Percentiles rank a stretch among this genome's conserved stretches.
Evolutionary conservation across 805 yeast genomes (phyloP).

Genomic region (Schwanniomyces yamadae): DNA sequence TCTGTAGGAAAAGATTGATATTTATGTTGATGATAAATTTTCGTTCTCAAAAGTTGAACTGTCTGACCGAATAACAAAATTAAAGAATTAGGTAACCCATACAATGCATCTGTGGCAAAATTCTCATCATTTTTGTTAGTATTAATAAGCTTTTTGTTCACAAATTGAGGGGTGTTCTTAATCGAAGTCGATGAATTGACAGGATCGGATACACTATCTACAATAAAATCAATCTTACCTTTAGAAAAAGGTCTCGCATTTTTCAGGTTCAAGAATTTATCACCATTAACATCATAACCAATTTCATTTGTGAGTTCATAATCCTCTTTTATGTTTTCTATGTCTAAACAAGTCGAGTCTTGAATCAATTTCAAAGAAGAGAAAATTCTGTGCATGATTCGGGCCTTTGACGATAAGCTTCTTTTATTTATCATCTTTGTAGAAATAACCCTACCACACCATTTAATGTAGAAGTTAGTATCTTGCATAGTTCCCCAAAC

Average conservation of each 20-base stretch:
- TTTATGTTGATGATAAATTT: slow-evolving; percentile 49
- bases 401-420: slow-evolving; percentile 71
- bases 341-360: slow-evolving; percentile 61
- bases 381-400: slow-evolving; percentile 73
- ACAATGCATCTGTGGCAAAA: slow-evolving; percentile 74
- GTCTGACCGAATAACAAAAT: slow-evolving; percentile 71
- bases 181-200: slow-evolving; percentile 2
- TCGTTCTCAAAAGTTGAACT: slow-evolving; percentile 63
- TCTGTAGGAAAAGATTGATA: slow-evolving; percentile 29
- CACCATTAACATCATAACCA: slow-evolving; percentile 37
- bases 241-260: slow-evolving; percentile 13
- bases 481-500: slow-evolving; percentile 92
- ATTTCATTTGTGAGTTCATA: slow-evolving; percentile 23
- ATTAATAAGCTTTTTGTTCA: slow-evolving; percentile 41
- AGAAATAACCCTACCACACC: slow-evolving; percentile 74
- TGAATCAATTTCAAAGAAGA: slow-evolving; percentile 73
- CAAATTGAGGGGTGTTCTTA: slow-evolving; percentile 32
- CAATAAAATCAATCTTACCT: slow-evolving; percentile 26
- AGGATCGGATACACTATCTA: slow-evolving; percentile 11
- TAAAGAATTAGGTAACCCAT: slow-evolving; percentile 81
- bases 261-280: slow-evolving; percentile 20
- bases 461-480: slow-evolving; percentile 69
- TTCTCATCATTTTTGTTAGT: slow-evolving; percentile 54
- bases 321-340: slow-evolving; percentile 36
- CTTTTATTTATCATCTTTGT: slow-evolving; percentile 65